phyloP scores from a whole-genome alignment of 1,139 yeast genomes.

The Candida frijolesensis region DNA sequence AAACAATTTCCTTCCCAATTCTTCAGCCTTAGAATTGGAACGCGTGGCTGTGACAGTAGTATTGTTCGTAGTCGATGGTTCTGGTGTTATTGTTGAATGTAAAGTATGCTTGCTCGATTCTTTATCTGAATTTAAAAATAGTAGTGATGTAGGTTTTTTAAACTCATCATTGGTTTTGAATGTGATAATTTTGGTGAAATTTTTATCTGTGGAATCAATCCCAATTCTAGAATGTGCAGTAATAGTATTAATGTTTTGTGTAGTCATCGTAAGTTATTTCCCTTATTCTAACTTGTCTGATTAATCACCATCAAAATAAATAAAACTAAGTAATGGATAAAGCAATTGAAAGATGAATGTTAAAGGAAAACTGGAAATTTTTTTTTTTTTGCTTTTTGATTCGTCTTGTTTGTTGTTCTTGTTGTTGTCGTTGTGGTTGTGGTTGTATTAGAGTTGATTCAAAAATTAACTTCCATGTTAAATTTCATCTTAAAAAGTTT shows the following conservation, averaged over 20 bases:
- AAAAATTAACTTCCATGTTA: constrained; percentile 5
- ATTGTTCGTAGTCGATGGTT: neutral
- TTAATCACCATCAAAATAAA: too few relatives aligned
- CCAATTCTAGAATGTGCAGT: constrained; percentile 1
- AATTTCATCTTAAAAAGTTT: constrained; percentile 5
- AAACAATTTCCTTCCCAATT: constrained; percentile 11
- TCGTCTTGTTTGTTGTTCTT: neutral
- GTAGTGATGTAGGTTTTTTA: constrained; percentile 6
- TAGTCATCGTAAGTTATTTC: neutral
- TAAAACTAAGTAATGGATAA: too few relatives aligned
- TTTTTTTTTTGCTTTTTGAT: too few relatives aligned
- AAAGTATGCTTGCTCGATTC: neutral
- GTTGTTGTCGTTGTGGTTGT: neutral
- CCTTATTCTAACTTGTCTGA: too few relatives aligned
- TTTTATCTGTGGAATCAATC: constrained; percentile 5
- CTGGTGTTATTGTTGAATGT: neutral
- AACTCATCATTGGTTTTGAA: constrained; percentile 2
- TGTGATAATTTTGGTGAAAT: constrained; percentile 9
- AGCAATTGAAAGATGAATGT: too few relatives aligned
- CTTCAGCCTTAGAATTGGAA: neutral
- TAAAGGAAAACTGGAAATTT: too few relatives aligned
- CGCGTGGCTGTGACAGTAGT: neutral
- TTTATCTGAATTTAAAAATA: constrained; percentile 6
- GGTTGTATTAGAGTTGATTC: neutral
- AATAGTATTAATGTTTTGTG: neutral